These are phyloP conservation scores for Sporisorium exsertum DNA, from an alignment of 1,284 basidiomycete genomes.

Conservation along the genomic window DNA sequence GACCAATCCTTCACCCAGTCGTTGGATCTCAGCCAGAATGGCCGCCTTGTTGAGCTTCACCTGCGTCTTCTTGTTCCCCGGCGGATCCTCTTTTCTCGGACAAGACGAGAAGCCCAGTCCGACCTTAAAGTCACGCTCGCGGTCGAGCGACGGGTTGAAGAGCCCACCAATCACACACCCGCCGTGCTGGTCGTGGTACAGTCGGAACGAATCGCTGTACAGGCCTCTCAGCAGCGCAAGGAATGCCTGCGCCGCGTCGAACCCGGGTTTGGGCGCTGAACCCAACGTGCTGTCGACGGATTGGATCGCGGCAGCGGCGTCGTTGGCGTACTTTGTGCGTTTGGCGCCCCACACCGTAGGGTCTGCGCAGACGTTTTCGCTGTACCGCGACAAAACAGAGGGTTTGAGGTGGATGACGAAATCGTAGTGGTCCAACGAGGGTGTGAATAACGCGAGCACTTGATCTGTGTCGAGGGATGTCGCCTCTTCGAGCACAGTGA, in stretches of 20 bases:
- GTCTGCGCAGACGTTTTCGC: constrained; percentile 69
- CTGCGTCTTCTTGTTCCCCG: constrained; percentile 39
- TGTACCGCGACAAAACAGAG: constrained; percentile 78
- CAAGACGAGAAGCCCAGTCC: constrained; percentile 80
- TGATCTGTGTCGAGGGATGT: constrained; percentile 22
- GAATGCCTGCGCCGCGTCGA: constrained; percentile 82
- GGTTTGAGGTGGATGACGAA: constrained; percentile 83
- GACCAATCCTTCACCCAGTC: constrained; percentile 81
- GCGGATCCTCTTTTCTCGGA: constrained; percentile 3
- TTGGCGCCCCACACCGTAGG: constrained; percentile 48
- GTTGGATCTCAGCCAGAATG: constrained; percentile 81
- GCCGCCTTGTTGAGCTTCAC: constrained; percentile 79
- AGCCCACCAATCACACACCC: constrained; percentile 82
- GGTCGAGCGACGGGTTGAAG: constrained; percentile 79
- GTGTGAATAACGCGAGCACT: constrained; percentile 80
- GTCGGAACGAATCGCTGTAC: constrained; percentile 81
- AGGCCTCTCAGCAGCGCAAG: constrained; percentile 76
- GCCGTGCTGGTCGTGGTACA: constrained; percentile 88
- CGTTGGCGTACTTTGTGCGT: constrained; percentile 73
- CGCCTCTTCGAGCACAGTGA: constrained; percentile 55
- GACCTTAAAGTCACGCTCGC: constrained; percentile 79
- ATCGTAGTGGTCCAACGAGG: constrained; percentile 86
- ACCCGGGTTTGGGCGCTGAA: constrained; percentile 68
- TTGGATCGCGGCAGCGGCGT: constrained; percentile 35
- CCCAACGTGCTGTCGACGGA: constrained; percentile 58